Evolutionary conservation across 306 rosid genomes (phyloP).

Genomic region (apple (Malus domestica)): DNA sequence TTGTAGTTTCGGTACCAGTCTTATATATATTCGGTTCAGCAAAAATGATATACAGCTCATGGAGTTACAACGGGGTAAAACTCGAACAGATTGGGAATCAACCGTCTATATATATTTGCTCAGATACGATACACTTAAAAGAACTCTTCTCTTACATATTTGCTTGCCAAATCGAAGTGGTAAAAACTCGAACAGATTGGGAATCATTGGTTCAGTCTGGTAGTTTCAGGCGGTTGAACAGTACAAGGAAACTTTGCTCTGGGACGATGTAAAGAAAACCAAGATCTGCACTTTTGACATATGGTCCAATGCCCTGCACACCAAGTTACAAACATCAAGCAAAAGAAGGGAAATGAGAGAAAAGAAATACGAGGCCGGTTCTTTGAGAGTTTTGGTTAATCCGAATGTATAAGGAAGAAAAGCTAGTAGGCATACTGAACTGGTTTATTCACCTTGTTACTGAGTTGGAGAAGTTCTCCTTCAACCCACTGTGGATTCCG

Average conservation of each 20-base stretch:
- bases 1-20: neutral
- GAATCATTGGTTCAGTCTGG: conserved; percentile 43
- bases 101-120: neutral
- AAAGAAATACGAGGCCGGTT: neutral
- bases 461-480: conserved; percentile 93
- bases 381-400: neutral
- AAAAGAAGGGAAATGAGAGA: neutral
- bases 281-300: conserved; percentile 86
- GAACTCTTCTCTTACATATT: conserved; percentile 17
- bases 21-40: conserved; percentile 15
- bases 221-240: conserved; percentile 85
- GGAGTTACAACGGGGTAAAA: neutral
- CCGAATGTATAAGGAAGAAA: conserved; percentile 12
- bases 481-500: conserved; percentile 88
- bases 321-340: neutral
- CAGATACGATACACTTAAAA: neutral
- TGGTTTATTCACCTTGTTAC: conserved; percentile 64
- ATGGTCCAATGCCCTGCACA: conserved; percentile 86
- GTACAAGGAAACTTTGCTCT: conserved; percentile 90
- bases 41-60: conserved; percentile 56
- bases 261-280: conserved; percentile 86
- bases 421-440: neutral
- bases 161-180: neutral
- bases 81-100: too few relatives aligned
- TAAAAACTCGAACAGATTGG: conserved; percentile 4